A percentile compares a stretch with the other conserved stretches of the same genome.
Evolutionary conservation across 768 basidiomycete genomes (phyloP).

Genomic region (Trametes meyenii): DNA sequence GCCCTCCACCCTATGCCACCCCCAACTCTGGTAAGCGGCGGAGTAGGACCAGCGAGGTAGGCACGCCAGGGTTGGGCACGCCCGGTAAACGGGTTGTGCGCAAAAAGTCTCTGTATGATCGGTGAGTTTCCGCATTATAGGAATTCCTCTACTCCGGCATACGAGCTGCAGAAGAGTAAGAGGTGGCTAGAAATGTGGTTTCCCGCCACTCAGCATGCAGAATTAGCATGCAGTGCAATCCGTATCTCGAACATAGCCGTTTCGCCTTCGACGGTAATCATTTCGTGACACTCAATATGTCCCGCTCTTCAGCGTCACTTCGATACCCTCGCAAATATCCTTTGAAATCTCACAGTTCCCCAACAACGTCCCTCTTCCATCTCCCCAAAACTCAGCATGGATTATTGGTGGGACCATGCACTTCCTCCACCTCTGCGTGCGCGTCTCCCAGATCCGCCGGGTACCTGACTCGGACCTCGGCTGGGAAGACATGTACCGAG

Average conservation of each 20-base stretch:
- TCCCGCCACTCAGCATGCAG: too few relatives aligned
- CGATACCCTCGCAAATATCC: conserved; percentile 69
- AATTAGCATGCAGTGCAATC: too few relatives aligned
- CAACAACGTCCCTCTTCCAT: conserved; percentile 75
- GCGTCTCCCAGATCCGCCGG: conserved; percentile 57
- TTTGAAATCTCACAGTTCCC: conserved; percentile 85
- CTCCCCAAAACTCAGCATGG: conserved; percentile 65
- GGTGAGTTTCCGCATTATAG: conserved; percentile 40
- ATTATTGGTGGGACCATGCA: conserved; percentile 69
- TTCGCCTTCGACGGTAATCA: not conserved
- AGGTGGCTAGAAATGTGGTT: too few relatives aligned
- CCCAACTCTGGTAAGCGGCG: conserved; percentile 46
- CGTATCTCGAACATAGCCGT: not conserved
- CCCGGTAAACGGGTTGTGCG: conserved; percentile 59
- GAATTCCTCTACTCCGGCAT: not conserved
- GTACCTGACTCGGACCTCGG: conserved; percentile 69
- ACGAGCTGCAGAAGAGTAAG: too few relatives aligned
- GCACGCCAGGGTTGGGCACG: conserved; percentile 36
- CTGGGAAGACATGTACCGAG: conserved; percentile 80
- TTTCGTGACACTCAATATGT: not conserved
- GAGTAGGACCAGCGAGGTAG: conserved; percentile 30
- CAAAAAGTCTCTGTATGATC: conserved; percentile 65
- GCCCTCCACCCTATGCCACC: conserved; percentile 73
- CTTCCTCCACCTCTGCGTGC: conserved; percentile 65
- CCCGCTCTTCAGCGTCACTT: conserved; percentile 49